phyloP scores from a whole-genome alignment of 2,329 filamentous ascomycete genomes.

The Fusarium fracticaudum region DNA sequence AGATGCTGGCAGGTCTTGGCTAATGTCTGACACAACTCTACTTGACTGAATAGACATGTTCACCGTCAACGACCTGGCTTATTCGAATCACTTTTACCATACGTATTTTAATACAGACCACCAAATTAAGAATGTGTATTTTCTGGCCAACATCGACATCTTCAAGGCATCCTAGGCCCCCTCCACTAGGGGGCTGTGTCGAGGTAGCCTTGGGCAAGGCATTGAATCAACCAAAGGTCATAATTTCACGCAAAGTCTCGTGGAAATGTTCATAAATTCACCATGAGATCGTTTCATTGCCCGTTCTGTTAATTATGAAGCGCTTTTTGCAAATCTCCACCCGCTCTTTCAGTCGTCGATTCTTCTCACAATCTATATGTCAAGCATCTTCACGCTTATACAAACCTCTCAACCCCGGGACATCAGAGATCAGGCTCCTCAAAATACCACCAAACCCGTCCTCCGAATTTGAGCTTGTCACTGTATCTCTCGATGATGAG shows the following conservation, averaged over 20 bases:
- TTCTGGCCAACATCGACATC: background rate
- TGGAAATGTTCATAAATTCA: background rate
- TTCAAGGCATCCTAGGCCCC: background rate
- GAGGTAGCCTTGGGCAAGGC: background rate
- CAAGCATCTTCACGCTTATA: constrained; percentile 4
- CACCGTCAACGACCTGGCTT: background rate
- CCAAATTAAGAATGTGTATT: background rate
- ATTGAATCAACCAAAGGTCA: background rate
- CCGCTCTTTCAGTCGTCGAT: background rate
- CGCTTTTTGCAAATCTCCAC: background rate
- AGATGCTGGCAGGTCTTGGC: background rate
- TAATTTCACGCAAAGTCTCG: background rate
- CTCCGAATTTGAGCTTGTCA: background rate
- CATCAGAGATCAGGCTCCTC: constrained; percentile 2
- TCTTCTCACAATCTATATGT: background rate
- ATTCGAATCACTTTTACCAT: background rate
- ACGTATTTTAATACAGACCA: background rate
- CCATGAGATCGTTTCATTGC: background rate
- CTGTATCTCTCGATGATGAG: background rate
- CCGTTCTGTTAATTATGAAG: background rate
- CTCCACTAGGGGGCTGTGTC: background rate
- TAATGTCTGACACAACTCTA: background rate
- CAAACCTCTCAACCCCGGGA: background rate
- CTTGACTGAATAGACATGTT: background rate
- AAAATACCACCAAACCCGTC: background rate